Base-by-base conservation (phyloP, 305 asterid genomes). In the Plantago coronopus region DNA sequence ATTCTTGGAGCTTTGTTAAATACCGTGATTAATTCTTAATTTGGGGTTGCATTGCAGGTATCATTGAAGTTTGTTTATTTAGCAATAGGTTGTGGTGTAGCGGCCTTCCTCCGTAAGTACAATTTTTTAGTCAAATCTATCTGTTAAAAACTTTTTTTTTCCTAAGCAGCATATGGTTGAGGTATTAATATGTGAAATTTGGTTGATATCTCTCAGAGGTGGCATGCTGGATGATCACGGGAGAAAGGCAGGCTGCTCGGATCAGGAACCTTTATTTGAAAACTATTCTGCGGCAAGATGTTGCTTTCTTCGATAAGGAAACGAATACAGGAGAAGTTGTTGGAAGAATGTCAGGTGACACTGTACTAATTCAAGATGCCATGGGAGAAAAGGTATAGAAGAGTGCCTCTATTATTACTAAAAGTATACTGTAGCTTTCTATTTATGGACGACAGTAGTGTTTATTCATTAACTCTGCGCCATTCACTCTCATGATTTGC, bases 291-390 rank as follows among this genome's bases (percentile, higher is more conserved):
- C 68, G 80, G 17, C 93, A 84, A 69, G 93, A 84, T 57, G 76
- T 82, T 47, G 70, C 76, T 59, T 84, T 84, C 77, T 84, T 84
- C 21, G 93, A 84, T 47, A 81, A 63, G 78, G 88, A 84, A 58
- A 76, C 83, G 0, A 82, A 79, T 58, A 79, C 88, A 0, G 93
- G 93, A 46, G 93, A 84, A 62, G 80, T 81, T 1, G 62, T 79
- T 17, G 85, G 81, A n/a, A 71, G 83, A 44, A 76, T 84, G 86
- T 82, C 88, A 2, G 84, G 89, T 5, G 93, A 82, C 77, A 82
- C 82, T 1, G 78, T 84, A 6, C 71, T 78, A 4, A 77, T 84
- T 45, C 89, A 81, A 73, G 86, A 81, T 59, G 93, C 93, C 75
- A 79, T 82, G 80, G 88, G 93, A 0, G 93, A 81, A 70, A 84